Conservation (phyloP, 148 eudicot species). For the Talinum fruticosum region DNA sequence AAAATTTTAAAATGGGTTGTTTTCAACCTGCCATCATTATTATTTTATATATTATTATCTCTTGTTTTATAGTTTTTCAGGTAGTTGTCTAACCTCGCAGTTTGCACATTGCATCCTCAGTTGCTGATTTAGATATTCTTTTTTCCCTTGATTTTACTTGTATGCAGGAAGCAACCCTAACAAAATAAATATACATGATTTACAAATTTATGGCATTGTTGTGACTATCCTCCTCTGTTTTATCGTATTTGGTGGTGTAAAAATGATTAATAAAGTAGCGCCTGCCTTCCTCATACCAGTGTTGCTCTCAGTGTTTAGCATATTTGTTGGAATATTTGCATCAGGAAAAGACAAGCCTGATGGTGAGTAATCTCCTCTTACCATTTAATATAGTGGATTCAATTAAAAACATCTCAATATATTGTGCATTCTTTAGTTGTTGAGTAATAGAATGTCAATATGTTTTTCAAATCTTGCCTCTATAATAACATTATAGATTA, state of each 20-base stretch:
- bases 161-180: constrained; percentile 48
- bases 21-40: too few species aligned
- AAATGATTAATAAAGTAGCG: constrained; percentile 95
- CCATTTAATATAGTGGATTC: background rate
- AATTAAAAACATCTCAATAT: background rate
- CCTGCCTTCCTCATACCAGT: constrained; percentile 97
- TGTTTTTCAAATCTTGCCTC: background rate
- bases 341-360: constrained; percentile 69
- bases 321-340: constrained; percentile 74
- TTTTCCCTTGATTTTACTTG: background rate
- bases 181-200: constrained; percentile 83
- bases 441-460: background rate
- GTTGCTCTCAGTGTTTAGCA: constrained; percentile 75
- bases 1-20: too few species aligned
- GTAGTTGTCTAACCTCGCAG: background rate
- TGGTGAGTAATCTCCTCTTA: constrained; percentile 36
- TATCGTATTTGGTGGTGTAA: constrained; percentile 98
- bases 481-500: too few species aligned
- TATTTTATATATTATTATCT: too few species aligned
- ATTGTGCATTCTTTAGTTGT: background rate
- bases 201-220: constrained; percentile 93
- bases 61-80: too few species aligned
- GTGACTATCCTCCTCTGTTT: constrained; percentile 90
- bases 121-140: background rate
- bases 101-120: background rate